Evolutionary conservation across 2,329 filamentous ascomycete species (phyloP).

Genomic region (Monosporascus sp.): DNA sequence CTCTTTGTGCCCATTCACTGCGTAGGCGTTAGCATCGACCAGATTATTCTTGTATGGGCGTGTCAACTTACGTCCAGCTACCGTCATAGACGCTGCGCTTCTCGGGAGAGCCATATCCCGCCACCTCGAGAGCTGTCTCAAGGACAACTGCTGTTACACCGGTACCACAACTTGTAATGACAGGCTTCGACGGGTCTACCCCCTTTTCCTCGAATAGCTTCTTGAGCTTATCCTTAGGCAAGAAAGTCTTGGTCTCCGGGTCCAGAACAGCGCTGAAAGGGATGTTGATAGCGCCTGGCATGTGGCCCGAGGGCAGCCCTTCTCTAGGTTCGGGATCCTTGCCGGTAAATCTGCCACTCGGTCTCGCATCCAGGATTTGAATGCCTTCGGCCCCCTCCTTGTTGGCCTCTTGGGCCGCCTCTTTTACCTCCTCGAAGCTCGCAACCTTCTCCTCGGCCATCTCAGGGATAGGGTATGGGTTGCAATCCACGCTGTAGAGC

Average conservation of each 20-base stretch:
- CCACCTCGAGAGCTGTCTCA: slow-evolving; percentile 78
- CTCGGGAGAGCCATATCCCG: slow-evolving; percentile 63
- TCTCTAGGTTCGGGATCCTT: slow-evolving; percentile 80
- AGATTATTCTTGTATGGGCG: neutral
- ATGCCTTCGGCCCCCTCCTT: slow-evolving; percentile 80
- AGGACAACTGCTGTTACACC: slow-evolving; percentile 91
- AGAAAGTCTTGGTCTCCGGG: slow-evolving; percentile 73
- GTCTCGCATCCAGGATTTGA: slow-evolving; percentile 84
- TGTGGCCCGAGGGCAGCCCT: slow-evolving; percentile 83
- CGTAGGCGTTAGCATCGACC: slow-evolving; percentile 2
- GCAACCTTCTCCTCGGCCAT: slow-evolving; percentile 62
- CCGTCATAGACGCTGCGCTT: slow-evolving; percentile 84
- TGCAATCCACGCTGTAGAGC: slow-evolving; percentile 61
- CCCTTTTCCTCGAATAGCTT: slow-evolving; percentile 76
- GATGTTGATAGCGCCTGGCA: slow-evolving; percentile 80
- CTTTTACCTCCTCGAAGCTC: slow-evolving; percentile 75
- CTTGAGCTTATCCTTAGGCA: slow-evolving; percentile 65
- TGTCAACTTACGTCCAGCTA: slow-evolving; percentile 82
- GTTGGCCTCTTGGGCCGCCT: slow-evolving; percentile 68
- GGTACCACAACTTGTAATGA: slow-evolving; percentile 86
- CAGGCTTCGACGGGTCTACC: slow-evolving; percentile 71
- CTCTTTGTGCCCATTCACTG: slow-evolving; percentile 64
- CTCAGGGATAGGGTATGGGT: slow-evolving; percentile 59
- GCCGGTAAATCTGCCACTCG: slow-evolving; percentile 74
- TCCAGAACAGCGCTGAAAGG: slow-evolving; percentile 78